Base-by-base conservation (phyloP, 495 filamentous ascomycete species). In the Parathielavia appendiculata region DNA sequence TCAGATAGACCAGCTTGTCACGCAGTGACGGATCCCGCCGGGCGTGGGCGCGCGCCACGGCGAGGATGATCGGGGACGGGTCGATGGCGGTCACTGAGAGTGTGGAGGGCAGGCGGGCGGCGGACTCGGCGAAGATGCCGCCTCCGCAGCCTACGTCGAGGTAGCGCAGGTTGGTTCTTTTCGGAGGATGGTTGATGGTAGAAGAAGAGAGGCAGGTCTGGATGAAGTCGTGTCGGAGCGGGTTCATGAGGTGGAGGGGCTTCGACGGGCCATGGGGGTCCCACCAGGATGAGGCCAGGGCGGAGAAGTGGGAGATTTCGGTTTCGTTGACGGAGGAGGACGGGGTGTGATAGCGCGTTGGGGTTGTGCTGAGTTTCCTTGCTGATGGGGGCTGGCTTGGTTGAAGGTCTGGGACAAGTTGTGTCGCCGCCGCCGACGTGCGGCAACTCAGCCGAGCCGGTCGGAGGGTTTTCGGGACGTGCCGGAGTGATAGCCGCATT, bases 181-280 rank as follows among this genome's bases (percentile, higher is more conserved):
- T 6, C 60, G 14, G 9, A 41, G n/a, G 49, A 41, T 10, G n/a
- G 59, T 44, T 17, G 57, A 54, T 12, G 49, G 56, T 19, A 4
- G 66, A 60, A 10, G 77, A 76, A 62, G 79, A 71, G 58, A 81
- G 85, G 64, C 92, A 96, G 38, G 76, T 69, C 3, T 75, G 73
- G 70, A 98, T 93, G 76, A 97, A 97, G 67, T 90, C 85, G 72
- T 97, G 91, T 35, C 93, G 91, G 43, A 95, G 83, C 11, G 95
- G 93, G 77, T 98, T 97, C 93, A 98, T 97, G 49, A 95, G 85
- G 72, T 97, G 95, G 2, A 98, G 85, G 60, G 96, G 85, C 14
- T 92, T 84, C 0, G 91, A 97, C 19, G 91, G 84, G 53, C 93
- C 93, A 73, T 95, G 85, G 2, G 93, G 89, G 73, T 97, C 95